Evolutionary conservation across 352 stramenopile genomes (phyloP), one percentile per base, ranked within the genome.

Genomic region (Phytophthora lateralis): DNA sequence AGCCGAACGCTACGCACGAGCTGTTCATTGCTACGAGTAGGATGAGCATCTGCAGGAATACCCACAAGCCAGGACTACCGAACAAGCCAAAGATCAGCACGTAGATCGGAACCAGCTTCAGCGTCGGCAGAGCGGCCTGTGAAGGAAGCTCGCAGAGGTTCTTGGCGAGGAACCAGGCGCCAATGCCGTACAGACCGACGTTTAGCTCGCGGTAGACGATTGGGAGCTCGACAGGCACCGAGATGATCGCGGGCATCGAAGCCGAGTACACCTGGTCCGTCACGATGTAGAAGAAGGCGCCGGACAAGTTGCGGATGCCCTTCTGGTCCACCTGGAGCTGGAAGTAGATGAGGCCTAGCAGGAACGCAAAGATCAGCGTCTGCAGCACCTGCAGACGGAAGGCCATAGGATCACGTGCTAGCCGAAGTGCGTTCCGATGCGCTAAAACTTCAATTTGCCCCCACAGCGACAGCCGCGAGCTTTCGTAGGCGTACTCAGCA

Each of bases 221-320:
- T 0, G 74, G 74, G 20, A 83, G 54, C 51, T 80, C 74, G 1
- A 75, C 9, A 0, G 74, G 74, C 32, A 83, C 69, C 0, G 65
- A 67, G n/a, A 78, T 65, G 48, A 80, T 74, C 9, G 66, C 64
- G 17, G 74, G 74, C 46, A 69, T 78, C 12, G 64, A 64, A 0
- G 60, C 47, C 4, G 47, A 61, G 50, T 76, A 80, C 12, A 73
- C 64, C 55, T 80, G 71, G 35, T 80, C 74, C 17, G 71, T 71
- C 20, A 80, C 50, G 26, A 80, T 65, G 51, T 77, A 83, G 60
- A 83, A 83, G 51, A 83, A 72, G 6, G 56, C 74, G 6, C 74
- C 74, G 0, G 64, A 63, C 32, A 78, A 83, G 14, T 69, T 73
- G 30, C 75, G 73, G 30, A 80, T 59, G 8, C 71, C 71, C 24